Evolutionary conservation across 495 filamentous ascomycete genomes (phyloP), one percentile per base, ranked within the genome.

Genomic region (Entonaema liquescens): DNA sequence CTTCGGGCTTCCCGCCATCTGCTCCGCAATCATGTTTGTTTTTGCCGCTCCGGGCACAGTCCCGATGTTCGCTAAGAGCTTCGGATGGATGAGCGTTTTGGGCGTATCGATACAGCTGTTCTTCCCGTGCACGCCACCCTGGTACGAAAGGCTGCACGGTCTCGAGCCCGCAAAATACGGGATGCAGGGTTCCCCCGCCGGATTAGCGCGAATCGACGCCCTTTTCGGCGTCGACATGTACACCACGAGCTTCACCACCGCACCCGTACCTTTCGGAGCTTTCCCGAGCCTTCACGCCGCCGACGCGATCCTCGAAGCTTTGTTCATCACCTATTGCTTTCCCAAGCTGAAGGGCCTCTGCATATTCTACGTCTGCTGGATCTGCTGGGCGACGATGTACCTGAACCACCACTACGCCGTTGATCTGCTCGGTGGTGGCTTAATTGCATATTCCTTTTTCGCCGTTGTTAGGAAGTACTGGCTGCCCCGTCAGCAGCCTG

Each of bases 381-480:
- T 98, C 75, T 97, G 92, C 91, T 98, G 94, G 94, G 90, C 94
- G n/a, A 98, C 94, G 55, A 95, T 98, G 91, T 97, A 98, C 74
- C 87, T 98, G 59, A 94, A 92, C 47, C 94, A 98, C 79, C 94
- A 98, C 79, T 98, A 98, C 75, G 94, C 94, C 52, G 91, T 98
- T 50, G 94, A 98, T 79, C 83, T 98, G 50, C 91, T 97, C 54
- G 92, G 89, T 61, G 94, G 94, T 68, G 92, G 90, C 79, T 80
- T 96, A 53, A 79, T 97, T 56, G 92, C 94, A 59, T 90, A 87
- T n/a, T 79, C 91, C 36, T 82, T 88, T 21, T 98, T 93, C 83
- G 95, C 92, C 80, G 86, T 95, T 52, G 88, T 91, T 40, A 89
- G 92, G 74, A 86, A 87, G 53, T 88, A 89, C 28, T 97, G 93